These are phyloP conservation scores for Laetiporus sulphureus DNA, from an alignment of 1,284 basidiomycete genomes.

Conservation along the genomic window DNA sequence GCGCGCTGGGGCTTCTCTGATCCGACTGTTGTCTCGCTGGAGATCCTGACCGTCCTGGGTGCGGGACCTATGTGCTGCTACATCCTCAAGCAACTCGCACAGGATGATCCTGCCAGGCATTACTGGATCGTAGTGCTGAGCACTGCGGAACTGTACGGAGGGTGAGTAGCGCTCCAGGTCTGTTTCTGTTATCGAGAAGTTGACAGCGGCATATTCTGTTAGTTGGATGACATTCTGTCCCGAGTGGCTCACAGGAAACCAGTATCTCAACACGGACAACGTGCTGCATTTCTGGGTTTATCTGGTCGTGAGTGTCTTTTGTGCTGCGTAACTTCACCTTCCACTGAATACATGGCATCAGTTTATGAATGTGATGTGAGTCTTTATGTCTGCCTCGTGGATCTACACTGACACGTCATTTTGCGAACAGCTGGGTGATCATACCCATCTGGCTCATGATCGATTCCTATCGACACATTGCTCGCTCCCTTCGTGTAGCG, in stretches of 20 bases:
- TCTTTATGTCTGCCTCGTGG: constrained; percentile 7
- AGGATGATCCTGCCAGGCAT: constrained; percentile 59
- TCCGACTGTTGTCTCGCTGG: constrained; percentile 71
- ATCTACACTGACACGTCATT: constrained; percentile 3
- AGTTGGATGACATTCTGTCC: constrained; percentile 85
- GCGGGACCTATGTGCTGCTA: constrained; percentile 68
- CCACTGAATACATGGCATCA: constrained; percentile 23
- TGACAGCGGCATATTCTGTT: constrained; percentile 1
- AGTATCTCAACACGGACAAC: constrained; percentile 65
- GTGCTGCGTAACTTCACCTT: not conserved
- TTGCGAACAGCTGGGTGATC: constrained; percentile 77
- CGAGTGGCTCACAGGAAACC: constrained; percentile 76
- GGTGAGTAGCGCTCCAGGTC: constrained; percentile 45
- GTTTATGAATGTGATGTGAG: constrained; percentile 78
- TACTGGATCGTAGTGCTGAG: constrained; percentile 77
- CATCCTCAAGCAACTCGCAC: constrained; percentile 57
- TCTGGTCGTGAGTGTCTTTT: constrained; percentile 30
- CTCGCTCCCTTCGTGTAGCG: constrained; percentile 43
- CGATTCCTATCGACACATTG: constrained; percentile 68
- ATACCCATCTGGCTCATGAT: constrained; percentile 70
- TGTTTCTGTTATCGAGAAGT: too few species aligned
- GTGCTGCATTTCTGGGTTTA: constrained; percentile 42
- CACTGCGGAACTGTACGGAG: constrained; percentile 74
- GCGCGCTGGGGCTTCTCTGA: constrained; percentile 75
- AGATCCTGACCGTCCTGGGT: constrained; percentile 75